Conservation (phyloP, 148 eudicot species). For the Silene latifolia region DNA sequence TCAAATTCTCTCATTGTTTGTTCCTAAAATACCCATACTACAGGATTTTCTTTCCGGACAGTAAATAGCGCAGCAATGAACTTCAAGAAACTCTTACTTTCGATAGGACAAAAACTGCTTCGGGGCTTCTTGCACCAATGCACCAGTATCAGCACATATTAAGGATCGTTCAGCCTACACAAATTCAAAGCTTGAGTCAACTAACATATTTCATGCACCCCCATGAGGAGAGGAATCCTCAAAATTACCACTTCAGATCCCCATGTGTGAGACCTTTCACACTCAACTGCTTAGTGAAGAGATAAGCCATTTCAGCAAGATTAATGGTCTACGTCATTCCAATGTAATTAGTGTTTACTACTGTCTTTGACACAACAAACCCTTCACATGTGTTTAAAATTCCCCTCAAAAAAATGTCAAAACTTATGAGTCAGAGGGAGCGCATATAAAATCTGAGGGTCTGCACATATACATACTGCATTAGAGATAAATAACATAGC, state of each 20-base stretch:
- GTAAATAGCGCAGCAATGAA: not conserved
- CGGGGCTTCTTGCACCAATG: conserved; percentile 65
- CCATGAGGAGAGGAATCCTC: not conserved
- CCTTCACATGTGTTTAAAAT: no score
- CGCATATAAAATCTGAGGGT: not conserved
- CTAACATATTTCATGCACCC: not conserved
- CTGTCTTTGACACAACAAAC: no score
- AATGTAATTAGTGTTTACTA: not conserved
- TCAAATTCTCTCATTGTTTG: not conserved
- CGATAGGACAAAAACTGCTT: conserved; percentile 67
- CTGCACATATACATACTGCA: not conserved
- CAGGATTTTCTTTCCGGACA: not conserved
- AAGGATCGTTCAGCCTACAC: conserved; percentile 83
- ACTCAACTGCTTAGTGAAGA: not conserved
- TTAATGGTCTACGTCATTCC: not conserved
- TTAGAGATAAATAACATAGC: not conserved
- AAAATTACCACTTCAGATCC: not conserved
- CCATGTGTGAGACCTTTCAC: not conserved
- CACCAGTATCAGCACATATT: conserved; percentile 92
- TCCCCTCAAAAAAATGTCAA: no score
- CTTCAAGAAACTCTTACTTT: conserved; percentile 40
- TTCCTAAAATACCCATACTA: not conserved
- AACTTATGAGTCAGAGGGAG: not conserved
- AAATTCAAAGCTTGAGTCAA: conserved; percentile 23
- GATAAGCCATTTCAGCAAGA: not conserved